Percentiles rank a stretch among this genome's conserved stretches.
Conservation (phyloP, 2,329 filamentous ascomycete species). For the Aspergillus phoenicis region DNA sequence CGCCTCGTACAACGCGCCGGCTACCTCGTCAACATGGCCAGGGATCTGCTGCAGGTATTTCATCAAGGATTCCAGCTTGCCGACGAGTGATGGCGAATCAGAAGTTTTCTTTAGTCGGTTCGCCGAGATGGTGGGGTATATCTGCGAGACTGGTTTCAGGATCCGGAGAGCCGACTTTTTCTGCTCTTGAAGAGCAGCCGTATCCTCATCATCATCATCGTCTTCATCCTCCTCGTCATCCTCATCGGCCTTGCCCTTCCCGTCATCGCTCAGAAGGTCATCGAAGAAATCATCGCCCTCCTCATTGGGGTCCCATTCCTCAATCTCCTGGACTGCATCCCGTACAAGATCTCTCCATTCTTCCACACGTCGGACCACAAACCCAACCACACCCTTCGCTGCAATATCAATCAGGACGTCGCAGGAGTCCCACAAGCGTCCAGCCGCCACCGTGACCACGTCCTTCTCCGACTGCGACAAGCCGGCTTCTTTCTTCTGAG, state of each 20-base stretch:
- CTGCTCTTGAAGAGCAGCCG: slow-evolving; percentile 40
- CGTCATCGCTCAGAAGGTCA: slow-evolving; percentile 37
- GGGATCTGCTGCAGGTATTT: slow-evolving; percentile 40
- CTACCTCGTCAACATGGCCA: slow-evolving; percentile 49
- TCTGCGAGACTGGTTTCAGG: slow-evolving; percentile 46
- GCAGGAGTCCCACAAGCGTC: slow-evolving; percentile 80
- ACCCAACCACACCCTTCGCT: slow-evolving; percentile 67
- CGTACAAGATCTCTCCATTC: slow-evolving; percentile 74
- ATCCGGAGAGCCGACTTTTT: slow-evolving; percentile 48
- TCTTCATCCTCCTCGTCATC: slow-evolving; percentile 24
- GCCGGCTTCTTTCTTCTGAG: slow-evolving; percentile 36
- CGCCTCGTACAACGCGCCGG: slow-evolving; percentile 48
- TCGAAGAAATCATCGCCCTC: slow-evolving; percentile 59
- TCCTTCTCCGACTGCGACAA: slow-evolving; percentile 43
- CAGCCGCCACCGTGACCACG: slow-evolving; percentile 68
- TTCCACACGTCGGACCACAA: slow-evolving; percentile 71
- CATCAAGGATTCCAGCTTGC: slow-evolving; percentile 40
- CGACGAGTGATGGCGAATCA: slow-evolving; percentile 23
- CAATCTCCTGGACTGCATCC: slow-evolving; percentile 82
- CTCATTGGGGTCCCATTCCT: slow-evolving; percentile 81
- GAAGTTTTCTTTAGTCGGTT: slow-evolving; percentile 43
- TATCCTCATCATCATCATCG: slow-evolving; percentile 31
- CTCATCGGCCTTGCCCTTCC: slow-evolving; percentile 23
- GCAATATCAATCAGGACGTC: slow-evolving; percentile 70
- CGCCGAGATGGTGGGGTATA: slow-evolving; percentile 47